Base-by-base conservation (phyloP, 176 grass and related monocot genomes). In the Calamus simplicifolius region DNA sequence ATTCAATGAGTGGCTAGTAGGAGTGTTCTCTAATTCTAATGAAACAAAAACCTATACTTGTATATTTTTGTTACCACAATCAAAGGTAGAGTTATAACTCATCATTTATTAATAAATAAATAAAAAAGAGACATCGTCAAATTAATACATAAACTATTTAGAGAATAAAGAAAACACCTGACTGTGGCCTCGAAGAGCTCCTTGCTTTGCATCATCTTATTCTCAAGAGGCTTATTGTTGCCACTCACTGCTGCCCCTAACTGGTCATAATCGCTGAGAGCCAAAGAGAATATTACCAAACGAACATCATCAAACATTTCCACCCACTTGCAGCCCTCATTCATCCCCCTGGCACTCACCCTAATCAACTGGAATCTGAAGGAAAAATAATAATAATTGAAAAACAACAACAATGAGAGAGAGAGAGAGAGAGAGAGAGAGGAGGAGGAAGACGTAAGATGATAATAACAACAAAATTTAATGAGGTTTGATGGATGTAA, bases 241-340 rank as follows among this genome's bases (percentile, higher is more conserved):
- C 66, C 69, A 18, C 30, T 73, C 16, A 65, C 61, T 75, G 81
- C 75, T 49, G 25, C 51, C 15, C 75, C 81, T 26, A 97, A 23
- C 69, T 83, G 72, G 48, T 97, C 76, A 51, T 91, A 97, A 52
- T 97, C 93, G 1, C 93, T 85, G 58, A 97, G 79, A 6, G 87
- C 57, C 29, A 97, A 63, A 0, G 75, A 91, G 78, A 97, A 97
- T 59, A 97, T 91, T 50, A 97, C 87, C 49, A 81, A 61, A 6
- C 81, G 69, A 35, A 97, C 93, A 75, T 97, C 93, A 67, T 97
- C 92, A 61, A 97, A 97, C 93, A 97, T 97, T 66, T 97, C 93
- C 18, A 97, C 87, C 93, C 87, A 97, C 62, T 97, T 97, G 62
- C 93, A 97, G 52, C 93, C 84, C 51, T 97, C 72, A 29, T 68